Conservation (phyloP, 1,284 basidiomycete genomes). For the Cutaneotrichosporon cavernicola region DNA sequence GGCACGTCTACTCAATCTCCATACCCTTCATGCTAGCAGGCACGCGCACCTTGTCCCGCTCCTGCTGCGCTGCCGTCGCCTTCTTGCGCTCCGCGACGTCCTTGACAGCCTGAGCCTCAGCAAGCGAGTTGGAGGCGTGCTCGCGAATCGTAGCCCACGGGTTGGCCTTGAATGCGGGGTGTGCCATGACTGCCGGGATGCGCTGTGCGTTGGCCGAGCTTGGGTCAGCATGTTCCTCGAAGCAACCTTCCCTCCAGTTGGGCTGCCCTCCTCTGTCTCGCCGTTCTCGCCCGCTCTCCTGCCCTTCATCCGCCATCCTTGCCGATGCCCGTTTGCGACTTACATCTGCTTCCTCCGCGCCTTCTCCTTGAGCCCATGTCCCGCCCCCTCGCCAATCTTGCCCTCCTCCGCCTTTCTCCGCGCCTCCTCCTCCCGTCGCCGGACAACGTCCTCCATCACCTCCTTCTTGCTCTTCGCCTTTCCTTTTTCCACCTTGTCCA, state of each 20-base stretch:
- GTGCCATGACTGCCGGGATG: conserved; percentile 47
- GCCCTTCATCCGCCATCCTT: neutral
- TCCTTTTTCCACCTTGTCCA: neutral
- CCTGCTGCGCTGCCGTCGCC: conserved; percentile 1
- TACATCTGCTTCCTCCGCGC: conserved; percentile 49
- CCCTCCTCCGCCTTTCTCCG: conserved; percentile 27
- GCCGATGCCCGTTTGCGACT: conserved; percentile 16
- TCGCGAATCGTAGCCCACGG: conserved; percentile 52
- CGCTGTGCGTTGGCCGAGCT: conserved; percentile 40
- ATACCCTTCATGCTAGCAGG: conserved; percentile 15
- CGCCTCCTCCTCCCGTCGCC: conserved; percentile 18
- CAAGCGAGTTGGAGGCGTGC: conserved; percentile 48
- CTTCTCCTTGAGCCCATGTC: conserved; percentile 47
- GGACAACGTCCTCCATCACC: conserved; percentile 19
- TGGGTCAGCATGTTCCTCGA: conserved; percentile 7
- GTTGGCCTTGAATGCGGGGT: conserved; percentile 48
- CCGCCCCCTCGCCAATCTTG: conserved; percentile 47
- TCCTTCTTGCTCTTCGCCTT: conserved; percentile 17
- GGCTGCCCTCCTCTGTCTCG: neutral
- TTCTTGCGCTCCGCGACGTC: conserved; percentile 19
- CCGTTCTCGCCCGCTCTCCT: neutral
- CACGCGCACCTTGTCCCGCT: conserved; percentile 12
- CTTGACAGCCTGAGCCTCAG: conserved; percentile 26
- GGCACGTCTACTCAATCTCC: conserved; percentile 21
- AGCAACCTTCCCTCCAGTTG: too few relatives aligned